A percentile compares a stretch with the other conserved stretches of the same genome.
Conservation (phyloP, 1,284 basidiomycete species). For the Pascua guehoae region DNA sequence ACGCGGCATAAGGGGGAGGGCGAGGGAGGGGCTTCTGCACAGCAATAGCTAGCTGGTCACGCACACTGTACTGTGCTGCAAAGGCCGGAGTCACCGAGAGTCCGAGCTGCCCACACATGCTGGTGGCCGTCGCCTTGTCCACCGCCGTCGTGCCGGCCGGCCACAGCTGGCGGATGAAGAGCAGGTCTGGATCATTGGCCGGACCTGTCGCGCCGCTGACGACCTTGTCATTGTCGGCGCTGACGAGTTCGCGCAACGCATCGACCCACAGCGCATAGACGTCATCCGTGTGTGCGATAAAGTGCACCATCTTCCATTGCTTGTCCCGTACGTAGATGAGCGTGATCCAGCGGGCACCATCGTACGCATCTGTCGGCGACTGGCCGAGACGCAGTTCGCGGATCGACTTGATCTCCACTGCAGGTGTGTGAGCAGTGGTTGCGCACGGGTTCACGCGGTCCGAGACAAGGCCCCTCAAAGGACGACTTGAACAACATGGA, state of each 20-base stretch:
- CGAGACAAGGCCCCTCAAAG: too few species aligned
- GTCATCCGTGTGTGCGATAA: conserved; percentile 71
- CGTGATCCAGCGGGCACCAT: conserved; percentile 52
- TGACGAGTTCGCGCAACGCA: conserved; percentile 51
- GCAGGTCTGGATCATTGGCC: conserved; percentile 40
- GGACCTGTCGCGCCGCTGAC: conserved; percentile 26
- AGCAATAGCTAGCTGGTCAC: background rate
- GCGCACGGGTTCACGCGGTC: too few species aligned
- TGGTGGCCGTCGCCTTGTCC: conserved; percentile 49
- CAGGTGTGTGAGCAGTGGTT: background rate
- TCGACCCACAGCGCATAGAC: conserved; percentile 58
- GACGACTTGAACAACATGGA: background rate
- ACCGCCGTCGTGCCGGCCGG: conserved; percentile 33
- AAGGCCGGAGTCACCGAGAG: conserved; percentile 15
- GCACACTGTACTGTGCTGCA: conserved; percentile 7
- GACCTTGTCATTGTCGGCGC: conserved; percentile 32
- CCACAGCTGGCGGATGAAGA: conserved; percentile 46
- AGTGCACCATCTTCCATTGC: conserved; percentile 87
- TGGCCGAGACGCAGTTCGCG: conserved; percentile 81
- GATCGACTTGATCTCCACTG: conserved; percentile 85
- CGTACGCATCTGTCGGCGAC: conserved; percentile 59
- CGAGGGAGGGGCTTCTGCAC: too few species aligned
- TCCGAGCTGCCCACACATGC: conserved; percentile 62
- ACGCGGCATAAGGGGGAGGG: background rate
- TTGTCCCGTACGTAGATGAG: conserved; percentile 54